Percentiles rank a stretch among this genome's conserved stretches.
These are phyloP conservation scores for Backusella tuberculispora DNA, from an alignment of 192 early-diverging fungal genomes.

Conservation along the genomic window DNA sequence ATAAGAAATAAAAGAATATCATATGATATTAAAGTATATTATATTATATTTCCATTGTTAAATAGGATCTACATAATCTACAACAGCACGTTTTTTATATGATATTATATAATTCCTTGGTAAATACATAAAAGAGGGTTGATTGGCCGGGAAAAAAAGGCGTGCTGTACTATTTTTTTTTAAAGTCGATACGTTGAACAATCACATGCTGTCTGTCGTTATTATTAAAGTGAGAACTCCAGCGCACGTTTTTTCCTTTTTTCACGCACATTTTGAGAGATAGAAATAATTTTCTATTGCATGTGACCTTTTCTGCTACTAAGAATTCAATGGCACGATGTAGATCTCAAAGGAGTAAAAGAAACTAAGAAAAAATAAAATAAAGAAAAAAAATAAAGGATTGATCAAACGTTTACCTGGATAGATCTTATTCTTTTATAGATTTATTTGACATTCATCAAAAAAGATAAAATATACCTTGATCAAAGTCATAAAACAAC, in stretches of 20 bases:
- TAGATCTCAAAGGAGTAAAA: slow-evolving; percentile 1
- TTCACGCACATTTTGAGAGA: not conserved
- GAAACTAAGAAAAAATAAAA: not conserved
- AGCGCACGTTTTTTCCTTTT: slow-evolving; percentile 3
- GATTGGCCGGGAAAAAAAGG: no score
- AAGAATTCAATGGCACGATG: not conserved
- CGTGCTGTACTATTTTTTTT: no score
- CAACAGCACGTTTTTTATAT: no score
- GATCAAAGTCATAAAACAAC: not conserved
- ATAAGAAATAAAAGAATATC: no score
- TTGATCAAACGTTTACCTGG: not conserved
- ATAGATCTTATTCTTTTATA: not conserved
- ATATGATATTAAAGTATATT: no score
- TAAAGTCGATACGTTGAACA: no score
- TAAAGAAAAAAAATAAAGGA: not conserved
- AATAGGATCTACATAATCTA: no score
- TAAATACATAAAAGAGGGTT: no score
- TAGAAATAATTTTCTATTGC: not conserved
- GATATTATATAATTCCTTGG: no score
- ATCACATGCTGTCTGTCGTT: no score
- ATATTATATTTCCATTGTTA: no score
- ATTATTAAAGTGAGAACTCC: not conserved
- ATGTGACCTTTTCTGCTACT: not conserved
- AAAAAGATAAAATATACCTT: not conserved
- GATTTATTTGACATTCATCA: not conserved